These are phyloP conservation scores for Gossypium bickii DNA, from an alignment of 345 rosid species.

Conservation along the genomic window DNA sequence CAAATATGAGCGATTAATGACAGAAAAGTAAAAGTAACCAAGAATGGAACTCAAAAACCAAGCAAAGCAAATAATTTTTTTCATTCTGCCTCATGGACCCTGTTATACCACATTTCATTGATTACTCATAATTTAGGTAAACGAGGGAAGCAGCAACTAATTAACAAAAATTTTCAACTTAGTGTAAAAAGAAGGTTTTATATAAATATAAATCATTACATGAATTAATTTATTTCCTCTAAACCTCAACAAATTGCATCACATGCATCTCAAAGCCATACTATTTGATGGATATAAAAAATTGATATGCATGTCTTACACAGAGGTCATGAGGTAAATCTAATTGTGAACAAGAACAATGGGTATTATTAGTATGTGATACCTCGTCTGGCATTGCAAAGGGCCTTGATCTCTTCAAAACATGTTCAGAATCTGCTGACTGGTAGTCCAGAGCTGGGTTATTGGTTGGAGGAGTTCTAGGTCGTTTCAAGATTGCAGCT, in stretches of 20 bases:
- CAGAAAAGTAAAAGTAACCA: background rate
- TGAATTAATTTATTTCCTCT: background rate
- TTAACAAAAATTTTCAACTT: background rate
- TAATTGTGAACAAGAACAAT: constrained; percentile 10
- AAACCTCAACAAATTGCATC: constrained; percentile 1
- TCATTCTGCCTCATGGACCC: background rate
- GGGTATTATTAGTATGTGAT: background rate
- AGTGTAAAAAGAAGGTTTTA: background rate
- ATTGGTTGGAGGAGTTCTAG: constrained; percentile 58
- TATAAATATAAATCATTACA: background rate
- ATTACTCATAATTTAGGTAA: background rate
- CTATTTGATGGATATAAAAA: background rate
- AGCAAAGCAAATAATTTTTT: background rate
- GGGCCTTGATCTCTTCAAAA: constrained; percentile 65
- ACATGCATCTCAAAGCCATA: constrained; percentile 3
- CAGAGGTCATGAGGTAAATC: background rate
- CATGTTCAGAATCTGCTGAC: constrained; percentile 74
- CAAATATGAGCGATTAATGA: background rate
- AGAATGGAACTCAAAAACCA: background rate
- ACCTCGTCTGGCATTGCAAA: constrained; percentile 80
- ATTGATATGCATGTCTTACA: constrained; percentile 2
- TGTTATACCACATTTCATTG: background rate
- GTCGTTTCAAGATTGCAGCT: constrained; percentile 65
- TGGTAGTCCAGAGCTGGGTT: constrained; percentile 64
- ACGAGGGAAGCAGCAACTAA: background rate